These are phyloP conservation scores for Colletotrichum chrysophilum DNA, from an alignment of 2,329 filamentous ascomycete genomes.

Conservation along the genomic window DNA sequence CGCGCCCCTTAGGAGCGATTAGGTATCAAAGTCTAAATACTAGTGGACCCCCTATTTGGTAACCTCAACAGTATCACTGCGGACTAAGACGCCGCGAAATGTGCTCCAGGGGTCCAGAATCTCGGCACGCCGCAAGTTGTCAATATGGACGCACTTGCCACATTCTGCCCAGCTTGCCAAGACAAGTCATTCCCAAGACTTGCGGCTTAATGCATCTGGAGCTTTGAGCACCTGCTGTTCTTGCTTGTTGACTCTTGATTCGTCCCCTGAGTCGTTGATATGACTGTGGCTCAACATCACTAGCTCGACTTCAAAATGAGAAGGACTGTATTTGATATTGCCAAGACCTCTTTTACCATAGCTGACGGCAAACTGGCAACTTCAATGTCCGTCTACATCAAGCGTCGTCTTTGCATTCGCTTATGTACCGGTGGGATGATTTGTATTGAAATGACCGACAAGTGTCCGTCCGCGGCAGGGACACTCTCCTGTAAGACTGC, in stretches of 20 bases:
- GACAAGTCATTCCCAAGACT: neutral
- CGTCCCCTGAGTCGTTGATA: neutral
- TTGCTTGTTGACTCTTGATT: neutral
- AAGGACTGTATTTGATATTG: neutral
- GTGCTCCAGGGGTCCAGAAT: neutral
- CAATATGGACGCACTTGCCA: neutral
- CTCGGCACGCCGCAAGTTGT: neutral
- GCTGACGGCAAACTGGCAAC: neutral
- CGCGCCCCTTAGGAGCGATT: neutral
- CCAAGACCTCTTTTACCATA: neutral
- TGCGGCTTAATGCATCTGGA: neutral
- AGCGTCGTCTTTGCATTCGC: neutral
- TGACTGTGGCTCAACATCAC: neutral
- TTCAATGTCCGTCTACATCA: neutral
- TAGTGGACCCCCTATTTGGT: neutral
- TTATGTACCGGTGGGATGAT: neutral
- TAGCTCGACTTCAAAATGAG: neutral
- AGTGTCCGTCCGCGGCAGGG: neutral
- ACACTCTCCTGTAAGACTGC: neutral
- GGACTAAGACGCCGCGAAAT: neutral
- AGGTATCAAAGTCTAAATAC: neutral
- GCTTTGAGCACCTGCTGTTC: neutral
- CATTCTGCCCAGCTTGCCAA: neutral
- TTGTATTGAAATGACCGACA: neutral
- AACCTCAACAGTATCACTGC: neutral